phyloP scores from a whole-genome alignment of 148 eudicot genomes.

The Rheum nobile region DNA sequence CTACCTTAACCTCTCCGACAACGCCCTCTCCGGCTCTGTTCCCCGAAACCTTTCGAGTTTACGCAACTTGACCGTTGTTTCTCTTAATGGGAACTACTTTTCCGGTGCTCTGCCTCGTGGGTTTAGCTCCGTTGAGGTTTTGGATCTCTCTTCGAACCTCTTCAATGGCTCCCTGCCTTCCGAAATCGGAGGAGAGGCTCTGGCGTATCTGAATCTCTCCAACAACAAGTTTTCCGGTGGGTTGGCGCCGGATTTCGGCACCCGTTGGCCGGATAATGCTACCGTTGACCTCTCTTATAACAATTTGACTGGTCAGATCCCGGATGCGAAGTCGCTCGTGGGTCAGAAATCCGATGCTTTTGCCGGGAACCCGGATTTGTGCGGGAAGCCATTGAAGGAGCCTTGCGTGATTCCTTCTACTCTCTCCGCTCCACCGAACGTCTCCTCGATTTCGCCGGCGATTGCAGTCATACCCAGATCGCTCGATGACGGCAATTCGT shows the following conservation, averaged over 20 bases:
- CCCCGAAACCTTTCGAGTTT: slow-evolving; percentile 25
- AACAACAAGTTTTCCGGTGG: slow-evolving; percentile 46
- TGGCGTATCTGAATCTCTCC: slow-evolving; percentile 47
- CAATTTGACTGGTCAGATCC: slow-evolving; percentile 60
- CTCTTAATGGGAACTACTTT: slow-evolving; percentile 47
- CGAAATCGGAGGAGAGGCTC: slow-evolving; percentile 44
- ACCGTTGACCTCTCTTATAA: slow-evolving; percentile 67
- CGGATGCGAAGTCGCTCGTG: slow-evolving; percentile 23
- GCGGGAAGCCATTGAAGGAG: slow-evolving; percentile 67
- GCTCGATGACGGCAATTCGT: slow-evolving; percentile 10
- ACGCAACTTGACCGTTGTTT: slow-evolving; percentile 41
- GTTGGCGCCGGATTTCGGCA: slow-evolving; percentile 28
- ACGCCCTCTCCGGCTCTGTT: slow-evolving; percentile 46
- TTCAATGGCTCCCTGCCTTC: slow-evolving; percentile 56
- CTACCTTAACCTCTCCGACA: slow-evolving; percentile 55
- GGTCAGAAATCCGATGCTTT: slow-evolving; percentile 38
- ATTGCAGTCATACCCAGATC: slow-evolving; percentile 69
- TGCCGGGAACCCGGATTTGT: slow-evolving; percentile 47
- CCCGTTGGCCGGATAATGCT: slow-evolving; percentile 31
- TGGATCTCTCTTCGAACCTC: slow-evolving; percentile 66
- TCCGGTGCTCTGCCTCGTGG: slow-evolving; percentile 43
- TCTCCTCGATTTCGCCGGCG: slow-evolving; percentile 45
- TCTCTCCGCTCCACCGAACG: slow-evolving; percentile 51
- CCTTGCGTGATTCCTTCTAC: slow-evolving; percentile 60
- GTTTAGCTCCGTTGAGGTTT: slow-evolving; percentile 22